phyloP scores from a whole-genome alignment of 768 basidiomycete species.

The Leccinum subgranulosum region DNA sequence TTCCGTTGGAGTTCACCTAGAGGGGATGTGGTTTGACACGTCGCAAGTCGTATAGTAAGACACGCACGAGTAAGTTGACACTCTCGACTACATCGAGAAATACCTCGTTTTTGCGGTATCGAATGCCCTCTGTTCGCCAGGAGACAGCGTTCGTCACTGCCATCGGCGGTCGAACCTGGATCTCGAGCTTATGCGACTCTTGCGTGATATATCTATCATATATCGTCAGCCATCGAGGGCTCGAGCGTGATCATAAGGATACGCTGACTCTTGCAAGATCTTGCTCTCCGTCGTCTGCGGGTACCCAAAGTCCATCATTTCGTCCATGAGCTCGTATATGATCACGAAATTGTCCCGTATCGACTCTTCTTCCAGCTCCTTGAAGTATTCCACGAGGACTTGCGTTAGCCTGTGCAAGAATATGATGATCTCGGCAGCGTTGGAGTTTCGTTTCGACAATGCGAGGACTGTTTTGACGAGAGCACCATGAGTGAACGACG shows the following conservation, averaged over 20 bases:
- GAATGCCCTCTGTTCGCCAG: slow-evolving; percentile 96
- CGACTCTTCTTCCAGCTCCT: slow-evolving; percentile 98
- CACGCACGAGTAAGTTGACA: slow-evolving; percentile 86
- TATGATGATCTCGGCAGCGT: slow-evolving; percentile 93
- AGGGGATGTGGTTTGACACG: not conserved
- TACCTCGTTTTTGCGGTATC: slow-evolving; percentile 98
- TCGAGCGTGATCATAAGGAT: not conserved
- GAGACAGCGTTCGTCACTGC: slow-evolving; percentile 98
- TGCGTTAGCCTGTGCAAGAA: slow-evolving; percentile 92
- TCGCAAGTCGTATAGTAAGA: not conserved
- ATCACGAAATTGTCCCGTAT: slow-evolving; percentile 99
- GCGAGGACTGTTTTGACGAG: slow-evolving; percentile 70
- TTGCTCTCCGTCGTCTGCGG: slow-evolving; percentile 99
- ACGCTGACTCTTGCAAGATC: slow-evolving; percentile 21
- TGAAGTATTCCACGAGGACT: slow-evolving; percentile 98
- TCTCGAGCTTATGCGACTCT: slow-evolving; percentile 95
- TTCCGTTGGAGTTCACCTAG: slow-evolving; percentile 95
- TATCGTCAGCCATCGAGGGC: not conserved
- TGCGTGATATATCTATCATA: slow-evolving; percentile 87
- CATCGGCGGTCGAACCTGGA: slow-evolving; percentile 89
- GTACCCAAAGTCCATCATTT: slow-evolving; percentile 99
- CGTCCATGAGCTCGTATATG: slow-evolving; percentile 97
- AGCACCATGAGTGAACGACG: not conserved
- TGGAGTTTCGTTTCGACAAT: slow-evolving; percentile 91
- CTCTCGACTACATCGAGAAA: slow-evolving; percentile 98